Conservation (phyloP, 768 basidiomycete genomes). For the Crepidotus variabilis region DNA sequence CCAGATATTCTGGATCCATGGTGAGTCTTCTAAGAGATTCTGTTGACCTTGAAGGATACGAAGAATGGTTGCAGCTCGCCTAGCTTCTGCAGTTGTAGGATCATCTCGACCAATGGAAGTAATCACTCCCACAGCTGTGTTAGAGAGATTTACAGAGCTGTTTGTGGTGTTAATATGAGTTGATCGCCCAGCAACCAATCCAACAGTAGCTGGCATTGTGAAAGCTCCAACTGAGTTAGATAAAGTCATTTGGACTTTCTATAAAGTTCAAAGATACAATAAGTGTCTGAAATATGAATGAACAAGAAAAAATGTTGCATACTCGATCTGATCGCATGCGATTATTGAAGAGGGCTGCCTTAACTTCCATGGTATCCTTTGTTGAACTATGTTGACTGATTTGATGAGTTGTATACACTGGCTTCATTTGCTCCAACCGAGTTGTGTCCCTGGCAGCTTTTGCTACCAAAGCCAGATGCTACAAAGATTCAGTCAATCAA, state of each 20-base stretch:
- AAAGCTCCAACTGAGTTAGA: constrained; percentile 29
- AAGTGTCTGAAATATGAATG: too few relatives aligned
- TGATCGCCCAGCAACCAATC: constrained; percentile 36
- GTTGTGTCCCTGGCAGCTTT: constrained; percentile 43
- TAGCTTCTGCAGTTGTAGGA: constrained; percentile 55
- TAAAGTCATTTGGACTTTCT: constrained; percentile 28
- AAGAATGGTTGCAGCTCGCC: constrained; percentile 37
- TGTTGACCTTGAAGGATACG: constrained; percentile 38
- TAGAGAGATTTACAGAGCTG: constrained; percentile 15
- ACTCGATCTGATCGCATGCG: constrained; percentile 35
- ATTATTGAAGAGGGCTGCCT: constrained; percentile 36
- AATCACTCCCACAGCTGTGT: constrained; percentile 35
- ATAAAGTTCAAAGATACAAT: not conserved
- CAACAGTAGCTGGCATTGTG: constrained; percentile 36
- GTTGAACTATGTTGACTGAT: constrained; percentile 21
- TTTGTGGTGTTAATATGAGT: constrained; percentile 20
- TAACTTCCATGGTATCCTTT: constrained; percentile 18
- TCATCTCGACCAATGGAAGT: constrained; percentile 51
- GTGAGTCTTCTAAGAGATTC: constrained; percentile 32
- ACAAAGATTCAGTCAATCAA: not conserved
- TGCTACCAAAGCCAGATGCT: constrained; percentile 36
- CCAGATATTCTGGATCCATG: constrained; percentile 51
- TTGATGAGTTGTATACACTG: constrained; percentile 38
- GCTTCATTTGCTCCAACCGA: constrained; percentile 46
- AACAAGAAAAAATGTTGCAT: constrained; percentile 9